Evolutionary conservation across 176 grass and related monocot species (phyloP), one percentile per base, ranked within the genome.

Genomic region (Bolboschoenus planiculmis): DNA sequence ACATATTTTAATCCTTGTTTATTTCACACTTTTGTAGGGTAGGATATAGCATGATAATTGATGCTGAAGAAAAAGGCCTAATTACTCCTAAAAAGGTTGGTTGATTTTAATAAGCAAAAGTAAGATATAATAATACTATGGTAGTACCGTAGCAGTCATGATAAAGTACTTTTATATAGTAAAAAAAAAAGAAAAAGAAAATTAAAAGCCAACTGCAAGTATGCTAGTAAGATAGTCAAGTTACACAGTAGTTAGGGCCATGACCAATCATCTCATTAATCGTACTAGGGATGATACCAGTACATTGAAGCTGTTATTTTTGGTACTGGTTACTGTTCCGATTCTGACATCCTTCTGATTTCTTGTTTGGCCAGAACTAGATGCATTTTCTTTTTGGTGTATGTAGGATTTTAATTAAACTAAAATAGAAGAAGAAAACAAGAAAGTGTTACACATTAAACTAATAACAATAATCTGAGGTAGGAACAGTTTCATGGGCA

Each of bases 41-140:
- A 80, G 92, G 84, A 78, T 84, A 88, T 88, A 91, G 92, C 87
- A 99, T 95, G 96, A 99, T 95, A 62, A 87, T 60, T 87, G 92
- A 99, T 80, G 96, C 96, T 15, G 96, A 99, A 89, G 89, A 93
- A 83, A 91, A 84, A 81, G 86, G 92, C 5, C 54, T 95, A 27
- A 99, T 99, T 80, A 88, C 50, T 85, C 92, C 96, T 59, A 77
- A 88, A 30, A 93, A 90, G 89, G 96, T 93, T 59, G 16, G 46
- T 77, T 77, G 14, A 34, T 48, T 3, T 57, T 65, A 30, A 40
- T 68, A 44, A 47, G 67, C 39, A 80, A 54, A 40, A 4, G 3
- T 47, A 23, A 64, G 39, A 4, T 78, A 80, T 86, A 44, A 59
- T 86, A 71, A 81, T 37, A 51, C 61, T 16, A 57, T 14, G 42